Evolutionary conservation across 805 yeast genomes (phyloP).

Genomic region (Starmerella gropengiesseri): DNA sequence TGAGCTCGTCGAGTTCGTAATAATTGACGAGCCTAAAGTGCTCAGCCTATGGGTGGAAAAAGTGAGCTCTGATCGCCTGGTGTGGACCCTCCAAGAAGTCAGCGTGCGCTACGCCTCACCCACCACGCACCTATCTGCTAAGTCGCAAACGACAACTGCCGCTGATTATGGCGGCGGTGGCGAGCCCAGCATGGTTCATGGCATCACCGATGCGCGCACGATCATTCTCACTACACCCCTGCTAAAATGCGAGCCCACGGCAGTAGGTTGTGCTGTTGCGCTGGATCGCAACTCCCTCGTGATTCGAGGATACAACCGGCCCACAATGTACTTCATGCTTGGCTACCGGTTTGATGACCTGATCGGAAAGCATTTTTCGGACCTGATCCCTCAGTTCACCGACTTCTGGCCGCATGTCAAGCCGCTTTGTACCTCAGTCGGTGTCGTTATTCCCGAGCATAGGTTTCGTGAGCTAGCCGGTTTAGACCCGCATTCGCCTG

Average conservation of each 20-base stretch:
- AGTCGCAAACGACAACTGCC: background rate
- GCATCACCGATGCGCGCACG: background rate
- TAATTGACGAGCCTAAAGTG: constrained; percentile 32
- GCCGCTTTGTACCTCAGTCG: constrained; percentile 37
- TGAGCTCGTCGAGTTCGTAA: constrained; percentile 9
- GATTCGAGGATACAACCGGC: constrained; percentile 32
- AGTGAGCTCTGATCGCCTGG: constrained; percentile 35
- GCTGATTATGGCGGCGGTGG: background rate
- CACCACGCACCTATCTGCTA: background rate
- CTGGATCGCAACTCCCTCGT: constrained; percentile 24
- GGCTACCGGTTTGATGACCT: constrained; percentile 15
- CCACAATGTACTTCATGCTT: constrained; percentile 19
- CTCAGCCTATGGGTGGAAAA: constrained; percentile 83
- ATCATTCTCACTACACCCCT: too few relatives aligned
- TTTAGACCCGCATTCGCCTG: constrained; percentile 4
- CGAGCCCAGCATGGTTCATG: too few relatives aligned
- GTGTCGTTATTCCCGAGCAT: constrained; percentile 83
- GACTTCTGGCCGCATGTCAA: constrained; percentile 34
- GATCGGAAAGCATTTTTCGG: constrained; percentile 14
- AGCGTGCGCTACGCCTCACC: background rate
- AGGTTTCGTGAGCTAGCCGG: constrained; percentile 53
- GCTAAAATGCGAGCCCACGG: constrained; percentile 13
- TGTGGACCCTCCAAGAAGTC: constrained; percentile 81
- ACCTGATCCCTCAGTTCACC: constrained; percentile 23
- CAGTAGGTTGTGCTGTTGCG: constrained; percentile 13